Evolutionary conservation across 2,329 filamentous ascomycete species (phyloP), one percentile per base, ranked within the genome.

Genomic region (Arachnomyces sp.): DNA sequence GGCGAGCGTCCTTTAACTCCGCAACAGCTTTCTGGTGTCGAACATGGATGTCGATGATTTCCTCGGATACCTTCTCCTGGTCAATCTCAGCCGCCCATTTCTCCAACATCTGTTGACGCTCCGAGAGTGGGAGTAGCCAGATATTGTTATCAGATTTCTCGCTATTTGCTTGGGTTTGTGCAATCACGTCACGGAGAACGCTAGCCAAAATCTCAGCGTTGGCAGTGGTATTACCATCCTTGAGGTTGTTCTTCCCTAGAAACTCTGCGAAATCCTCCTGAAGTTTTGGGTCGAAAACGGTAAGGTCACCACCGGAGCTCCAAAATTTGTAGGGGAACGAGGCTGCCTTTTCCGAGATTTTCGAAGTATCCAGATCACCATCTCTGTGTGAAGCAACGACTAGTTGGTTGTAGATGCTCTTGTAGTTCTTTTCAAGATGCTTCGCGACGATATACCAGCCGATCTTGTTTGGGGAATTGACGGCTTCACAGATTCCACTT

Each of bases 31-130:
- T 37, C 13, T 44, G 39, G 38, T 51, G 46, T 28, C 45, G 37
- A 13, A 50, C 47, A 34, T 53, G 49, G 13, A 57, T 44, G 18
- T 48, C 44, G 17, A 46, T 49, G 34, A 51, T 44, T 13, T 49
- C 20, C 12, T 47, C 38, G 4, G 44, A 29, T n/a, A 49, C 25
- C 11, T 31, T 12, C 17, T 48, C 42, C 11, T 31, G 28, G 28
- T 49, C 39, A 17, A 53, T 43, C 28, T 50, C 29, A 8, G 28
- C 34, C 20, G 42, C 47, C 50, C 50, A 53, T 16, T 36, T 29
- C 16, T 34, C 34, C 29, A 53, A 36, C 13, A 50, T 30, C 15
- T 17, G n/a, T 12, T 42, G 38, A 20, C 50, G 47, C 33, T 49
- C 40, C 7, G n/a, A 4, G 15, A 43, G 30, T 16, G 42, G 17